phyloP scores from a whole-genome alignment of 805 yeast genomes.

The Yarrowia phangngaensis region DNA sequence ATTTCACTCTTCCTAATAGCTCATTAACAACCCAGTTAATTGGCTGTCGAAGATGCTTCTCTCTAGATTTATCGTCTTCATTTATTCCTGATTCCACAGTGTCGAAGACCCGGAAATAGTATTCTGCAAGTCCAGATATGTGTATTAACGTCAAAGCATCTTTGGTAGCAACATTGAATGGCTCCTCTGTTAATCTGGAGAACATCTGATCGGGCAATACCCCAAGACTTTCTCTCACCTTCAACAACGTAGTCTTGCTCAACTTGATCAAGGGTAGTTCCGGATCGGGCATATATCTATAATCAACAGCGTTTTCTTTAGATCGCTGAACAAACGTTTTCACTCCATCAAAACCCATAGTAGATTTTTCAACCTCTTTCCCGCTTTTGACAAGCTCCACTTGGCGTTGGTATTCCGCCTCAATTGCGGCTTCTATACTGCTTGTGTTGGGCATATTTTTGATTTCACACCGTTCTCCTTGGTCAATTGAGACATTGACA shows the following conservation, averaged over 20 bases:
- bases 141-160: constrained; percentile 70
- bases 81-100: constrained; percentile 9
- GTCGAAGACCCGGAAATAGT: constrained; percentile 49
- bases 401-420: constrained; percentile 70
- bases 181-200: constrained; percentile 44
- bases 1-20: constrained; percentile 51
- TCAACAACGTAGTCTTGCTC: constrained; percentile 43
- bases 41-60: constrained; percentile 37
- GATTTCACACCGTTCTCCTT: constrained; percentile 74
- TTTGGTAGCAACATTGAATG: constrained; percentile 58
- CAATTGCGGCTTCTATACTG: constrained; percentile 72
- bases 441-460: constrained; percentile 84
- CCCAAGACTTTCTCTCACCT: constrained; percentile 46
- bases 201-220: constrained; percentile 59
- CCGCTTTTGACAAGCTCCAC: constrained; percentile 46
- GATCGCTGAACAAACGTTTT: constrained; percentile 63
- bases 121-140: constrained; percentile 49
- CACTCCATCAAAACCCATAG: constrained; percentile 89
- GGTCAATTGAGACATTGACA: constrained; percentile 80
- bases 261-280: constrained; percentile 66
- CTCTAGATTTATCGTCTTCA: constrained; percentile 37
- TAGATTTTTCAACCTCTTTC: constrained; percentile 49
- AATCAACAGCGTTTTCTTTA: constrained; percentile 80
- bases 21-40: constrained; percentile 84
- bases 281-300: constrained; percentile 91